Conservation (phyloP, 495 filamentous ascomycete species). For the Astrothelium macrocarpum region DNA sequence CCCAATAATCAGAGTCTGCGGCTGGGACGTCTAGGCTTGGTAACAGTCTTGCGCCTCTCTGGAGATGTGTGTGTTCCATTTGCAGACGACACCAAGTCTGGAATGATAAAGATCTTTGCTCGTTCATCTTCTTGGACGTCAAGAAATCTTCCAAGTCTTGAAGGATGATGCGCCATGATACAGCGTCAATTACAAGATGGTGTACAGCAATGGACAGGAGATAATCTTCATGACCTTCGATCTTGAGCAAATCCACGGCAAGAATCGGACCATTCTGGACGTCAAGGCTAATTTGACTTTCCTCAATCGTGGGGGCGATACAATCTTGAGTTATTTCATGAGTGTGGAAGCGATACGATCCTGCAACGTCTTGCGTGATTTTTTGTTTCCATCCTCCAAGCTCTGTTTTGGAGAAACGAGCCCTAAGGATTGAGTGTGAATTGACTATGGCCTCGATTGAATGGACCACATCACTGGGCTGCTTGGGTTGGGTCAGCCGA, state of each 20-base stretch:
- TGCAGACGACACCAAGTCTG: constrained; percentile 19
- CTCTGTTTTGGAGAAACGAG: constrained; percentile 41
- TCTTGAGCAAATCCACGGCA: constrained; percentile 21
- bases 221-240: constrained; percentile 10
- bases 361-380: constrained; percentile 13
- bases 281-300: constrained; percentile 18
- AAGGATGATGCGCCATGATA: constrained; percentile 23
- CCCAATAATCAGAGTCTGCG: constrained; percentile 21
- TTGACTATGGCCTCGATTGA: constrained; percentile 50
- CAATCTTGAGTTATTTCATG: neutral
- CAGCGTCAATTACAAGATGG: constrained; percentile 24
- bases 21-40: constrained; percentile 11
- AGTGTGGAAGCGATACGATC: constrained; percentile 14
- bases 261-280: constrained; percentile 18
- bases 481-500: constrained; percentile 42
- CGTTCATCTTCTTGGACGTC: constrained; percentile 10
- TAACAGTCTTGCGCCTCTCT: constrained; percentile 8
- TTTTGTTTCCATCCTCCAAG: constrained; percentile 15
- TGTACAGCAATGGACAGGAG: constrained; percentile 18
- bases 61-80: constrained; percentile 13
- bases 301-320: constrained; percentile 11
- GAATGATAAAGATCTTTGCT: constrained; percentile 19
- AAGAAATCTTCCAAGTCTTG: constrained; percentile 22
- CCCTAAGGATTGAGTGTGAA: constrained; percentile 65
- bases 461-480: constrained; percentile 38